Evolutionary conservation across 2,329 filamentous ascomycete genomes (phyloP).

Genomic region (Harringtonia lauricola): DNA sequence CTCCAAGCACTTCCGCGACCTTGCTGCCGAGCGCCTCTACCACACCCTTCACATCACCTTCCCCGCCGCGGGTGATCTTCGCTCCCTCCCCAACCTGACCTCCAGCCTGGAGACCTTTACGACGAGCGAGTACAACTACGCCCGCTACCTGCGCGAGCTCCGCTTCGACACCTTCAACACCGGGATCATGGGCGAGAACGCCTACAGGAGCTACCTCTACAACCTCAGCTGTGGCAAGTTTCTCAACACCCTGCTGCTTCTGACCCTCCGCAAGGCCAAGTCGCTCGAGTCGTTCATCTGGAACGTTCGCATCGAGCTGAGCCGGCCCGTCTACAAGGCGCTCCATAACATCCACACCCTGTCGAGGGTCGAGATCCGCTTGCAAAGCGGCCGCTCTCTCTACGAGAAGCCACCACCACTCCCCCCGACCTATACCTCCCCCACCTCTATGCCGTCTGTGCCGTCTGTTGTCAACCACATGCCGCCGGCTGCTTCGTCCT

Average conservation of each 20-base stretch:
- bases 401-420: constrained; percentile 39
- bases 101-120: constrained; percentile 49
- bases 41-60: constrained; percentile 50
- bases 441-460: background rate
- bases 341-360: constrained; percentile 43
- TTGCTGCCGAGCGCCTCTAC: constrained; percentile 48
- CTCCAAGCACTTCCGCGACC: constrained; percentile 43
- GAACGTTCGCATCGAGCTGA: constrained; percentile 55
- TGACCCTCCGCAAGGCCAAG: constrained; percentile 43
- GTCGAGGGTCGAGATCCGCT: constrained; percentile 42
- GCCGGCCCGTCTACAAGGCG: constrained; percentile 42
- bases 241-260: constrained; percentile 47
- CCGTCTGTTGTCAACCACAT: background rate
- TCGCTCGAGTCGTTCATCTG: constrained; percentile 50
- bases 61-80: constrained; percentile 48
- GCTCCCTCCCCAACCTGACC: constrained; percentile 48
- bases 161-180: constrained; percentile 43
- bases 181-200: constrained; percentile 39
- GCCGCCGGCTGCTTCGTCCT: too few species aligned
- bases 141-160: constrained; percentile 42
- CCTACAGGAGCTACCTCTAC: constrained; percentile 43
- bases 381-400: constrained; percentile 46
- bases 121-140: constrained; percentile 54
- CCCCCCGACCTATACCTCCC: constrained; percentile 20
- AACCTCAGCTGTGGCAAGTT: constrained; percentile 50